Evolutionary conservation across 2,329 filamentous ascomycete species (phyloP).

Genomic region (Cryphonectria carpinicola): DNA sequence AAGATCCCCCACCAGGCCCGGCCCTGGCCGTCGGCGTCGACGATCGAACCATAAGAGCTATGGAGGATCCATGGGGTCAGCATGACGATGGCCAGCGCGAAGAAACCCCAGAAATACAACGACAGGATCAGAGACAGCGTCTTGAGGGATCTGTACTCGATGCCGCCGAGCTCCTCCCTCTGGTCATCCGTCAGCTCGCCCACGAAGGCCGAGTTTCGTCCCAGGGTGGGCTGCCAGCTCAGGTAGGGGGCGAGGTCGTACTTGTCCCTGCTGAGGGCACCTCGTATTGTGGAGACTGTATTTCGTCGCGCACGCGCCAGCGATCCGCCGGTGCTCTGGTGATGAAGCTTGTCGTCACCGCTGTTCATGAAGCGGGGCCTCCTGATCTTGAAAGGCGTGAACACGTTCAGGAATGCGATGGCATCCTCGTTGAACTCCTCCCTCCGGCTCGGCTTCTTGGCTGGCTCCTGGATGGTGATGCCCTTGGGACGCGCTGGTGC

Average conservation of each 20-base stretch:
- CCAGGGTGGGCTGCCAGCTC: slow-evolving; percentile 90
- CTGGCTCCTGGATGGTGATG: slow-evolving; percentile 70
- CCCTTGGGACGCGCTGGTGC: slow-evolving; percentile 33
- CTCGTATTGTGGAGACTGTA: slow-evolving; percentile 64
- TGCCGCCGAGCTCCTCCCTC: slow-evolving; percentile 91
- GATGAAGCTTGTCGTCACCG: slow-evolving; percentile 43
- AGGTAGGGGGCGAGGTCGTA: slow-evolving; percentile 78
- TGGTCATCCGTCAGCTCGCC: slow-evolving; percentile 84
- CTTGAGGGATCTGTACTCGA: slow-evolving; percentile 92
- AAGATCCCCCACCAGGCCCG: slow-evolving; percentile 92
- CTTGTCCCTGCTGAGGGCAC: slow-evolving; percentile 57
- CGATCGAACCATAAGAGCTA: slow-evolving; percentile 64
- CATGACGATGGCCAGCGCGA: slow-evolving; percentile 73
- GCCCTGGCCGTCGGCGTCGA: slow-evolving; percentile 64
- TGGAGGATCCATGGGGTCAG: slow-evolving; percentile 80
- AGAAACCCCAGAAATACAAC: slow-evolving; percentile 82
- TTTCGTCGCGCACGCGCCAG: slow-evolving; percentile 43
- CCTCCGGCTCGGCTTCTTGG: slow-evolving; percentile 46
- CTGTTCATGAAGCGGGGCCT: slow-evolving; percentile 38
- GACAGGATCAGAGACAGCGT: slow-evolving; percentile 79
- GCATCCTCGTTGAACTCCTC: slow-evolving; percentile 50
- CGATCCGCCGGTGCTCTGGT: slow-evolving; percentile 40
- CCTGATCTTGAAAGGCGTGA: slow-evolving; percentile 38
- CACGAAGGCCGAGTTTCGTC: slow-evolving; percentile 89
- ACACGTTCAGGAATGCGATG: slow-evolving; percentile 40